Conservation (phyloP, 1,139 yeast species). For the Waltiozyma solani region DNA sequence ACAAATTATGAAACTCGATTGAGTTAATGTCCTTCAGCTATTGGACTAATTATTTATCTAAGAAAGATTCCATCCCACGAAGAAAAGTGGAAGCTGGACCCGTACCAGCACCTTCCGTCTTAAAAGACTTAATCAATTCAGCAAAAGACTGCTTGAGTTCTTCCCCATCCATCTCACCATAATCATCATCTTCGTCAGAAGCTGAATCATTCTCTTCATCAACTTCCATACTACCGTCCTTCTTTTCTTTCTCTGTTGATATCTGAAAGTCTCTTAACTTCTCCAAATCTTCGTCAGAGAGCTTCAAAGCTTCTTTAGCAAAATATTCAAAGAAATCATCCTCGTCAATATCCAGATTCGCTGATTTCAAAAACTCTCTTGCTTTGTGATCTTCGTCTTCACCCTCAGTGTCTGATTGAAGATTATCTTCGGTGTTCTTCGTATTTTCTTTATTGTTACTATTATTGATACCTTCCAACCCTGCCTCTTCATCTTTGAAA, state of each 20-base stretch:
- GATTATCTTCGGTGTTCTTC: conserved; percentile 8
- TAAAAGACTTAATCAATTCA: conserved; percentile 15
- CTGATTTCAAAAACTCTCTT: conserved; percentile 18
- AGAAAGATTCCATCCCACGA: background rate
- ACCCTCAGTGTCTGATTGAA: conserved; percentile 13
- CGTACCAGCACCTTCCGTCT: conserved; percentile 16
- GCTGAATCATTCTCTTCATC: background rate
- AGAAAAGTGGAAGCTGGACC: conserved; percentile 29
- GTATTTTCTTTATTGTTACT: conserved; percentile 11
- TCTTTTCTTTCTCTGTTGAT: conserved; percentile 5
- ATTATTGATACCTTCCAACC: conserved; percentile 20
- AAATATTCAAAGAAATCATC: conserved; percentile 59
- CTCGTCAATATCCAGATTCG: conserved; percentile 37
- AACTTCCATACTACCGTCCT: background rate
- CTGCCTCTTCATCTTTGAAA: conserved; percentile 21
- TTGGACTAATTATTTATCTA: background rate
- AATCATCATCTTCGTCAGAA: background rate
- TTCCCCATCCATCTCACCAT: background rate
- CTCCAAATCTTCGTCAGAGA: conserved; percentile 31
- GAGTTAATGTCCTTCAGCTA: too few relatives aligned
- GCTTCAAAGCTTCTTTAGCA: conserved; percentile 38
- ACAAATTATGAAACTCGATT: too few relatives aligned
- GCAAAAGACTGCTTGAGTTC: background rate
- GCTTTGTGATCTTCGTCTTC: conserved; percentile 19
- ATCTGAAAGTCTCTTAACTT: conserved; percentile 16